A percentile compares a stretch with the other conserved stretches of the same genome.
Conservation (phyloP, 805 yeast genomes). For the Allodekkera sacchari region DNA sequence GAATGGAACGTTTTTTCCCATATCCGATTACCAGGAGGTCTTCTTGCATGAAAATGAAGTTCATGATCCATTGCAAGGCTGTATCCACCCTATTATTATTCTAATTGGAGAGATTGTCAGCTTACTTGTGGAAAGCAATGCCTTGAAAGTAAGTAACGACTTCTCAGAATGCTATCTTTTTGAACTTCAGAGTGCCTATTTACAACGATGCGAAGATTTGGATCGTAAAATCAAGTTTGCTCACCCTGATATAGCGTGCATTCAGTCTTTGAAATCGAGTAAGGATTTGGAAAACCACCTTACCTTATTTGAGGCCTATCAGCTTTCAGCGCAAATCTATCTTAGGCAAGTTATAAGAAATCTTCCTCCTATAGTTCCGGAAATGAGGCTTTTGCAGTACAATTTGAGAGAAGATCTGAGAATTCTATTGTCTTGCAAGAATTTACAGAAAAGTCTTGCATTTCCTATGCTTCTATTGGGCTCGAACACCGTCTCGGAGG, state of each 20-base stretch:
- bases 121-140: constrained; percentile 15
- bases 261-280: constrained; percentile 11
- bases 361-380: constrained; percentile 21
- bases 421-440: constrained; percentile 6
- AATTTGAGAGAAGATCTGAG: constrained; percentile 12
- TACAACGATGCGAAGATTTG: constrained; percentile 10
- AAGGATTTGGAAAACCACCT: constrained; percentile 23
- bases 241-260: constrained; percentile 13
- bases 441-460: constrained; percentile 22
- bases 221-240: constrained; percentile 12
- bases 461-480: constrained; percentile 33
- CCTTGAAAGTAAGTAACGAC: constrained; percentile 13
- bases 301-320: constrained; percentile 28
- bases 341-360: constrained; percentile 17
- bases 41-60: constrained; percentile 13
- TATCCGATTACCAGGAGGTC: constrained; percentile 24
- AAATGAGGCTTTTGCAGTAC: constrained; percentile 13
- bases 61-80: constrained; percentile 35
- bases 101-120: constrained; percentile 32
- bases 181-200: constrained; percentile 11
- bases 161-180: constrained; percentile 15
- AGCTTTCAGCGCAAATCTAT: constrained; percentile 19
- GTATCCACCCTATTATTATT: constrained; percentile 28
- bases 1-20: constrained; percentile 29
- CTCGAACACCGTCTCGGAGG: constrained; percentile 19